Conservation (phyloP, 495 filamentous ascomycete species). For the Lasiosphaeria miniovina region DNA sequence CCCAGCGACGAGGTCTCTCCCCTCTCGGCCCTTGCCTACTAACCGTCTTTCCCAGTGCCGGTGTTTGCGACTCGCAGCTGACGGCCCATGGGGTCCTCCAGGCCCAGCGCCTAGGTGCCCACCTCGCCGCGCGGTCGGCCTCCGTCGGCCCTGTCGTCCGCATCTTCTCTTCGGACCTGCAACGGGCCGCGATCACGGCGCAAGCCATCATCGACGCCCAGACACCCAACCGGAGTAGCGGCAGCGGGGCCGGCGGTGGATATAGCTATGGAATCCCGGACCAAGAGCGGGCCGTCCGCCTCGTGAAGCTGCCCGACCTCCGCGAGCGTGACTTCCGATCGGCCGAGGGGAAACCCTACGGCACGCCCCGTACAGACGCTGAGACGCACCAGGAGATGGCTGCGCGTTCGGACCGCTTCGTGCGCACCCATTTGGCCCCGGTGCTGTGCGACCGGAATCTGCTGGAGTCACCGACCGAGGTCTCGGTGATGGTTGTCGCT, state of each 20-base stretch:
- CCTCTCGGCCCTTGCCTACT: slow-evolving; percentile 14
- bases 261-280: background rate
- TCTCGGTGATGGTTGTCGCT: slow-evolving; percentile 59
- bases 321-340: slow-evolving; percentile 72
- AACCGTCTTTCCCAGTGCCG: slow-evolving; percentile 57
- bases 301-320: slow-evolving; percentile 52
- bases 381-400: slow-evolving; percentile 67
- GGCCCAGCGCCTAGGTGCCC: slow-evolving; percentile 58
- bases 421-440: slow-evolving; percentile 58
- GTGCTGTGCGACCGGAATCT: slow-evolving; percentile 36
- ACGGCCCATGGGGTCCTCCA: slow-evolving; percentile 82
- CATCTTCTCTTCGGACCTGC: slow-evolving; percentile 77
- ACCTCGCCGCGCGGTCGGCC: slow-evolving; percentile 51
- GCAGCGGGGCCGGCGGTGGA: slow-evolving; percentile 4
- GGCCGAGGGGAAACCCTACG: slow-evolving; percentile 60
- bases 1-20: background rate
- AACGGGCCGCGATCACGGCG: slow-evolving; percentile 70
- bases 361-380: slow-evolving; percentile 25
- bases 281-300: slow-evolving; percentile 18
- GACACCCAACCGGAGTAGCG: slow-evolving; percentile 4
- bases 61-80: slow-evolving; percentile 70
- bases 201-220: slow-evolving; percentile 58
- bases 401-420: slow-evolving; percentile 57
- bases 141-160: slow-evolving; percentile 47
- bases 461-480: slow-evolving; percentile 10